Evolutionary conservation across 352 stramenopile genomes (phyloP), one percentile per base, ranked within the genome.

Genomic region (Pythium biforme): DNA sequence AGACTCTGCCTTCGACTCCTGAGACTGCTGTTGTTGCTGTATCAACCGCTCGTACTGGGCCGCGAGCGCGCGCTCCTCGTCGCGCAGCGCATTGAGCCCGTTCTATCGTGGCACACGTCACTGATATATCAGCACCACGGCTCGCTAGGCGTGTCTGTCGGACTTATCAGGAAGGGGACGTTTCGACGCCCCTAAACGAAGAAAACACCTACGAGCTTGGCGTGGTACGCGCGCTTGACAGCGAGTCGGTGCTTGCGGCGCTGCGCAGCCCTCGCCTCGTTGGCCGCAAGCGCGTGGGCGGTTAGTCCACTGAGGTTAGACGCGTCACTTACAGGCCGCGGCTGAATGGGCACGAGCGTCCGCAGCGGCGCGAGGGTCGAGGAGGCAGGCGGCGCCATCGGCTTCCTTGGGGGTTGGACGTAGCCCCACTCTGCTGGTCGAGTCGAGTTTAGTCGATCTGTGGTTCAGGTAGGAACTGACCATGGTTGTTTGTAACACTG

Each of bases 211-310:
- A 74, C 70, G 23, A 74, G 66, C 52, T 68, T 69, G 33, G 66
- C 53, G 63, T 77, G 63, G 41, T 77, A 77, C n/a, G 67, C 59
- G 29, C 70, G 66, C 52, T 77, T 74, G 53, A 77, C 70, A n/a
- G 70, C 66, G 34, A 74, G 52, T 19, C 70, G 63, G 48, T 77
- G 70, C 19, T 47, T 37, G 34, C 47, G 34, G 10, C 56, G 55
- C 33, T 61, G 41, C 0, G 55, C 52, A 37, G 64, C 55, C 11
- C 15, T 34, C 27, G 49, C 62, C 2, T 54, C 43, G 7, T 22
- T 5, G n/a, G 40, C 37, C 8, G 55, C 62, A 23, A 46, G 45
- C 55, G 55, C 46, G 22, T 62, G 41, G 10, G 26, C 26, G 50
- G 25, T 34, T 26, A 26, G 40, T 26, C 40, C 40, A 1, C 20